phyloP scores from a whole-genome alignment of 805 yeast genomes.

The Candida quercuum region DNA sequence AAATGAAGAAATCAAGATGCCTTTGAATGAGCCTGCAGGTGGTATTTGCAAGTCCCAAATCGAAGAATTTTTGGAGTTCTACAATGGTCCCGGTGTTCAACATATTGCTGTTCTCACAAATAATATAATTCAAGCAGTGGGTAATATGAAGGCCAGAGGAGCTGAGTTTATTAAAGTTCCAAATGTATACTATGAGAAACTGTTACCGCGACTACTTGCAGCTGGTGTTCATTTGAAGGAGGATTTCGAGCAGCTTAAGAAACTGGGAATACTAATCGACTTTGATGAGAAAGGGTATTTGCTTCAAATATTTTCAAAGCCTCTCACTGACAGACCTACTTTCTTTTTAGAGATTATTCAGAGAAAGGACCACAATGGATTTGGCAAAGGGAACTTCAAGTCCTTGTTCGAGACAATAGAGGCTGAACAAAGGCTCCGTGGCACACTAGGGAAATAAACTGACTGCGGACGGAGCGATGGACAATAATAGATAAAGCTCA shows the following conservation, averaged over 20 bases:
- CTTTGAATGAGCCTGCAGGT: slow-evolving; percentile 78
- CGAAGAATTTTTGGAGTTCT: slow-evolving; percentile 72
- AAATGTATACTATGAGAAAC: slow-evolving; percentile 45
- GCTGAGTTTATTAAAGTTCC: slow-evolving; percentile 64
- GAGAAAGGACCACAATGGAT: slow-evolving; percentile 74
- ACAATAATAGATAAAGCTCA: no score
- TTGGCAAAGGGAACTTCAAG: slow-evolving; percentile 86
- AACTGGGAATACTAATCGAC: slow-evolving; percentile 64
- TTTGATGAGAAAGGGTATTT: slow-evolving; percentile 75
- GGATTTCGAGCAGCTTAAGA: slow-evolving; percentile 41
- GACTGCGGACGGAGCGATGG: no score
- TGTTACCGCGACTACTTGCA: slow-evolving; percentile 38
- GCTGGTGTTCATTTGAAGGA: slow-evolving; percentile 47
- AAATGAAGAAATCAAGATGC: slow-evolving; percentile 66
- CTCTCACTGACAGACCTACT: slow-evolving; percentile 74
- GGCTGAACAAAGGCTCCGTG: slow-evolving; percentile 66
- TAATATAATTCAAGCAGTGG: slow-evolving; percentile 54
- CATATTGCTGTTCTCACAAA: slow-evolving; percentile 69
- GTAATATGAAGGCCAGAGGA: slow-evolving; percentile 52
- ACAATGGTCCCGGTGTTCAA: slow-evolving; percentile 82
- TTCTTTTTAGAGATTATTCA: slow-evolving; percentile 79
- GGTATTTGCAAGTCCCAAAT: slow-evolving; percentile 68
- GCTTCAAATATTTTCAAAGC: slow-evolving; percentile 75
- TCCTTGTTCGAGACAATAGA: slow-evolving; percentile 79
- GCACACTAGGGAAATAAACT: slow-evolving; percentile 42